Evolutionary conservation across 441 rosid genomes (phyloP), one percentile per base, ranked within the genome.

Genomic region (Omphalea diandra): DNA sequence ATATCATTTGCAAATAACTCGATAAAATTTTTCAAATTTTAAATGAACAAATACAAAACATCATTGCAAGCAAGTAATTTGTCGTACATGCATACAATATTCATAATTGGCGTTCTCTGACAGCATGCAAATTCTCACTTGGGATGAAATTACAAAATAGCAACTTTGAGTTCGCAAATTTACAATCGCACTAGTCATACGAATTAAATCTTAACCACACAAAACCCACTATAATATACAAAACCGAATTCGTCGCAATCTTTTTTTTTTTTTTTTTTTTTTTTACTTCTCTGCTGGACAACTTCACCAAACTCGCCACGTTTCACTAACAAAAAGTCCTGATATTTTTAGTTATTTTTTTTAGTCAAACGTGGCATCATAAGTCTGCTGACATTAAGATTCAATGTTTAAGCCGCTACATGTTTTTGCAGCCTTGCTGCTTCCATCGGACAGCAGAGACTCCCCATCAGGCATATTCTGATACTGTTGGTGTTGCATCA

Each of bases 401-500:
- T 35, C 53, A 44, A 18, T n/a, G n/a, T n/a, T n/a, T n/a, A n/a
- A n/a, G n/a, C n/a, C n/a, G n/a, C n/a, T n/a, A 33, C 59, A 75
- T 70, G 55, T 76, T 70, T 54, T 72, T 78, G 63, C 77, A 49
- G 79, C 60, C 66, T 83, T 77, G 75, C 83, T 80, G 69, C 83
- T 84, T 17, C 83, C 90, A 44, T 80, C 88, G 11, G 92, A 85
- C 69, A 81, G 81, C 31, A 52, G 55, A 1, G 83, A 79, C 10
- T 79, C 90, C 4, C 72, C 80, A 67, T 82, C 84, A 2, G 67
- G 44, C 56, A 73, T 70, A 8, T 41, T 54, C 64, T 71, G 35
- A 64, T 62, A 65, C 20, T 75, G 79, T 32, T 67, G 80, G 44
- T 74, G 88, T 63, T 77, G 87, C 78, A 75, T 81, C 84, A 70